phyloP scores from a whole-genome alignment of 108 stramenopile species.

The Schizochytrium sp. region DNA sequence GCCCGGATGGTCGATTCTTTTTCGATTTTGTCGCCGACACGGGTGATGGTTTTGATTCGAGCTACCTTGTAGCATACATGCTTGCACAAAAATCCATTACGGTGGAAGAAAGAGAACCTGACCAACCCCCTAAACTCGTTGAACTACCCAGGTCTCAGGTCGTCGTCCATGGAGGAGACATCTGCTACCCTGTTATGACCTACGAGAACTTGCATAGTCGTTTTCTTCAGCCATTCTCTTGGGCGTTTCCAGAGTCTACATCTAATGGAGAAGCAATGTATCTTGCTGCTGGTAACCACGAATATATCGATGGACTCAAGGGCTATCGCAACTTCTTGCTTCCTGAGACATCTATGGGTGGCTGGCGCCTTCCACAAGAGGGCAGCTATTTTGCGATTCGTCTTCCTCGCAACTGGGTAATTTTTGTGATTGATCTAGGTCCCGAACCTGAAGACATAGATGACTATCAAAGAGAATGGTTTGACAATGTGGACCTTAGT shows the following conservation, averaged over 20 bases:
- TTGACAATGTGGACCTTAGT: not conserved
- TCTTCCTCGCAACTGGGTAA: conserved; percentile 22
- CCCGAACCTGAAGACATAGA: conserved; percentile 56
- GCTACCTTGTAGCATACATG: not conserved
- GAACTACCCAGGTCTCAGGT: not conserved
- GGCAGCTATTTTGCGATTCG: conserved; percentile 47
- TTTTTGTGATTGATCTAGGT: conserved; percentile 51
- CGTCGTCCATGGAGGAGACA: conserved; percentile 18
- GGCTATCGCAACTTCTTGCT: conserved; percentile 39
- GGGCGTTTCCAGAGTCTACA: conserved; percentile 13
- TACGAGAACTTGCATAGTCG: not conserved
- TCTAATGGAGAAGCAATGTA: conserved; percentile 25
- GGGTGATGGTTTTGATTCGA: conserved; percentile 53
- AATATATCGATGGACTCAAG: conserved; percentile 24
- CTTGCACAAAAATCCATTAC: not conserved
- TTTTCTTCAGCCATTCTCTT: conserved; percentile 32
- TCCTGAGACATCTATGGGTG: not conserved
- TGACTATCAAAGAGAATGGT: conserved; percentile 44
- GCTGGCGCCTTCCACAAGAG: conserved; percentile 23
- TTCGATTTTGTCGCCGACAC: conserved; percentile 55
- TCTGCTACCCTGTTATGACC: conserved; percentile 50
- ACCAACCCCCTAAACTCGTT: not conserved
- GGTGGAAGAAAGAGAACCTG: conserved; percentile 15
- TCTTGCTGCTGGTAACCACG: conserved; percentile 56
- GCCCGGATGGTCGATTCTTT: conserved; percentile 7